Percentiles rank a stretch among this genome's conserved stretches.
phyloP scores from a whole-genome alignment of 345 rosid genomes.

The Clarkia xantiana region DNA sequence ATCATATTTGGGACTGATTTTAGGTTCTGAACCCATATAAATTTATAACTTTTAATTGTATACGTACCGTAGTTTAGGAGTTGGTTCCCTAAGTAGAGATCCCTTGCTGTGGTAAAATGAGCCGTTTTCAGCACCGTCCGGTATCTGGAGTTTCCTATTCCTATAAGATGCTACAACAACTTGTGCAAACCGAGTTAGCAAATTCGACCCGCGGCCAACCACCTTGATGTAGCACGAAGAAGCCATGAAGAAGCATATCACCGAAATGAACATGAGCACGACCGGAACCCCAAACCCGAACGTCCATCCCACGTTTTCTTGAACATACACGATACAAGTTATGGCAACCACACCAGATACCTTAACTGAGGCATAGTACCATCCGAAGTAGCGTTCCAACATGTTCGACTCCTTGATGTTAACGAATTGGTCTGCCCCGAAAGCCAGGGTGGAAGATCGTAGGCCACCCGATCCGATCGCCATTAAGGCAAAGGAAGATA shows the following conservation, averaged over 20 bases:
- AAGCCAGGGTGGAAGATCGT: conserved; percentile 19
- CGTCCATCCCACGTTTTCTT: conserved; percentile 16
- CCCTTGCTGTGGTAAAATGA: conserved; percentile 1
- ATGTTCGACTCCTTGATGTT: neutral
- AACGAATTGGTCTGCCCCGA: conserved; percentile 21
- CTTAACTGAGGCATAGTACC: conserved; percentile 15
- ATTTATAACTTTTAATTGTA: too few species aligned
- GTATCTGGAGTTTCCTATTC: conserved; percentile 3
- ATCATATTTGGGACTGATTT: too few species aligned
- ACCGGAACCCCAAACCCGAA: conserved; percentile 22
- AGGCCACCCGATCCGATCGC: conserved; percentile 18
- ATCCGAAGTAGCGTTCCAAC: conserved; percentile 14
- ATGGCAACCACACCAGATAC: conserved; percentile 7
- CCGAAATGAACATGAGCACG: conserved; percentile 15
- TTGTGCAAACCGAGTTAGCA: conserved; percentile 18
- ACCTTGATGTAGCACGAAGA: conserved; percentile 12
- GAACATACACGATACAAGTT: conserved; percentile 18
- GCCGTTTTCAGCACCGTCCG: neutral
- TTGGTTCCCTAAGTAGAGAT: neutral
- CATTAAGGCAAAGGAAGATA: conserved; percentile 18
- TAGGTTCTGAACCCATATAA: too few species aligned
- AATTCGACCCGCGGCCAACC: conserved; percentile 9
- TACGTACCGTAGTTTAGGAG: conserved; percentile 28
- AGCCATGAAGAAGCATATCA: conserved; percentile 16
- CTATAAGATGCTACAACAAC: conserved; percentile 10